These are phyloP conservation scores for Fomitopsis pinicola DNA, from an alignment of 1,284 basidiomycete species.

Conservation along the genomic window DNA sequence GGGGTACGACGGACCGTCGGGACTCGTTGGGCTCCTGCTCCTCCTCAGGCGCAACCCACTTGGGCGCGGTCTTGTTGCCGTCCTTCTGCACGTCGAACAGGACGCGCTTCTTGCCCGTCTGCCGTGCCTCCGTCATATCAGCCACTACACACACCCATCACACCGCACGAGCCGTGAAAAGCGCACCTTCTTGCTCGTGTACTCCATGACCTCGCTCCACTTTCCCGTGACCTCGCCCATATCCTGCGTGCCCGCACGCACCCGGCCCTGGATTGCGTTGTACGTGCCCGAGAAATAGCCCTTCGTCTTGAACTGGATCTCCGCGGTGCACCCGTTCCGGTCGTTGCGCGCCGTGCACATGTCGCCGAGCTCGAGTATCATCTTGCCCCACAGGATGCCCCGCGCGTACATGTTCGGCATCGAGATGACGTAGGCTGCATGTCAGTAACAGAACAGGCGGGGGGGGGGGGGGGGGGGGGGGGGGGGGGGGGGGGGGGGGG, in stretches of 20 bases:
- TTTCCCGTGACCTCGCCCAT: constrained; percentile 87
- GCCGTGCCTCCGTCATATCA: not conserved
- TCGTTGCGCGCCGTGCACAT: constrained; percentile 84
- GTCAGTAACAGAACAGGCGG: not conserved
- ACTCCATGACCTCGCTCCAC: constrained; percentile 93
- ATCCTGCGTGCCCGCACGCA: constrained; percentile 65
- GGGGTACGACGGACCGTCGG: constrained; percentile 49
- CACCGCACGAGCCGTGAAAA: not conserved
- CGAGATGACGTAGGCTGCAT: constrained; percentile 75
- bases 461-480: no score
- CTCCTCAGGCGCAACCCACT: constrained; percentile 79
- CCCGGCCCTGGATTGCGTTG: constrained; percentile 84
- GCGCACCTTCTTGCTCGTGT: constrained; percentile 65
- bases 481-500: no score
- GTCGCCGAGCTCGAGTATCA: constrained; percentile 97
- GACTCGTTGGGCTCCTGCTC: constrained; percentile 93
- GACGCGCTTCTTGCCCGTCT: constrained; percentile 69
- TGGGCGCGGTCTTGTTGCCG: constrained; percentile 72
- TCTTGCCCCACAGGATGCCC: constrained; percentile 96
- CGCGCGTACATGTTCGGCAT: constrained; percentile 99
- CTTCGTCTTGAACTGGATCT: constrained; percentile 98
- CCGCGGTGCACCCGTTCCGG: constrained; percentile 69
- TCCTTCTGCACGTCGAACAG: constrained; percentile 84
- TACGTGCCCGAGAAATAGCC: constrained; percentile 98
- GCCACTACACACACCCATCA: not conserved